Percentiles rank a stretch among this genome's conserved stretches.
Conservation (phyloP, 192 early-diverging fungal species). For the Coemansia sp. region DNA sequence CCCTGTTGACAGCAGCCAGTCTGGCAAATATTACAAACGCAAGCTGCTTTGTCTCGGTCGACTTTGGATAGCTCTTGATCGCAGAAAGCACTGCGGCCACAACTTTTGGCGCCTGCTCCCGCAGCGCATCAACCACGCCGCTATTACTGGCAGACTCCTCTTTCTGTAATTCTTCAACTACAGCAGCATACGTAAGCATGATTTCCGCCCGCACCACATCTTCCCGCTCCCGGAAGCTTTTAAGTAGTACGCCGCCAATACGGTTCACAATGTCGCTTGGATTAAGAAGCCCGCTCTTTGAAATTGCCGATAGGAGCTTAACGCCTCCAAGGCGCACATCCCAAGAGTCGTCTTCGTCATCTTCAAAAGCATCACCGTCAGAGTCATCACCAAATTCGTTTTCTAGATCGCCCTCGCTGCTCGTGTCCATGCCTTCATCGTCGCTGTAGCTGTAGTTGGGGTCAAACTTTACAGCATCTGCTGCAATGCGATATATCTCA, state of each 20-base stretch:
- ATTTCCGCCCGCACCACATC: constrained; percentile 49
- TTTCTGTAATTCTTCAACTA: constrained; percentile 10
- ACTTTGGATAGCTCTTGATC: constrained; percentile 29
- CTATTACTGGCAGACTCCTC: background rate
- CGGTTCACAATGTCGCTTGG: constrained; percentile 12
- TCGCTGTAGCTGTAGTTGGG: constrained; percentile 48
- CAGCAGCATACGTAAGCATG: constrained; percentile 29
- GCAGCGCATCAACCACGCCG: constrained; percentile 9
- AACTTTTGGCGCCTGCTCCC: constrained; percentile 22
- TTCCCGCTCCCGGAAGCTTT: constrained; percentile 39
- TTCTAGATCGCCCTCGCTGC: constrained; percentile 29
- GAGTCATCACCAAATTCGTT: constrained; percentile 52
- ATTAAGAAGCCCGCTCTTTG: constrained; percentile 23
- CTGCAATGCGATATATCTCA: constrained; percentile 27
- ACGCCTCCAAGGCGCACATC: constrained; percentile 43
- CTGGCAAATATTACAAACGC: constrained; percentile 31
- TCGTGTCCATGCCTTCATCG: constrained; percentile 25
- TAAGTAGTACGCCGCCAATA: constrained; percentile 29
- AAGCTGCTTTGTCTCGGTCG: constrained; percentile 51
- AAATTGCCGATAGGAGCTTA: constrained; percentile 36
- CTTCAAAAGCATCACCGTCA: constrained; percentile 36
- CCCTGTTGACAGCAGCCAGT: constrained; percentile 12
- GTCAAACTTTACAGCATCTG: constrained; percentile 29
- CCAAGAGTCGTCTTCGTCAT: constrained; percentile 49
- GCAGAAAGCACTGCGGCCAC: constrained; percentile 30